Percentiles rank a stretch among this genome's conserved stretches.
phyloP scores from a whole-genome alignment of 192 early-diverging fungal species.

The Backusella mclennaniae region DNA sequence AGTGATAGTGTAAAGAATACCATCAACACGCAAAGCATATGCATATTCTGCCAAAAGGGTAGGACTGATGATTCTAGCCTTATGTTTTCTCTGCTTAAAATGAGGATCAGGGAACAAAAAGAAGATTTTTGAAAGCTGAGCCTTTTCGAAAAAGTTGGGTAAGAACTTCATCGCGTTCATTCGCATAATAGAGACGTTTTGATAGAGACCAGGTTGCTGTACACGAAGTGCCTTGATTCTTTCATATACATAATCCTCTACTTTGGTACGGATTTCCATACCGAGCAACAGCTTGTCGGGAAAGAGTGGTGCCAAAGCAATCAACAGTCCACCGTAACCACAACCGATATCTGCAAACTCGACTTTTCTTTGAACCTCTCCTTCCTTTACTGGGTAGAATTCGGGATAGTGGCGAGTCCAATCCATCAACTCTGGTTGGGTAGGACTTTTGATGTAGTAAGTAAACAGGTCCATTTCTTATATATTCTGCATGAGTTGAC shows the following conservation, averaged over 20 bases:
- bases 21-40: constrained; percentile 85
- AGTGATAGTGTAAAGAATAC: constrained; percentile 94
- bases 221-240: constrained; percentile 83
- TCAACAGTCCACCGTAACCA: constrained; percentile 93
- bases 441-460: constrained; percentile 53
- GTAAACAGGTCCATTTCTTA: neutral
- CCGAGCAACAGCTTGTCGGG: constrained; percentile 92
- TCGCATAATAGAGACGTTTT: constrained; percentile 95
- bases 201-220: constrained; percentile 77
- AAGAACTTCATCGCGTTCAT: constrained; percentile 99
- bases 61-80: constrained; percentile 85
- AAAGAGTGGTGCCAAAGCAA: constrained; percentile 86
- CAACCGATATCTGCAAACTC: constrained; percentile 99
- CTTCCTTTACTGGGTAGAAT: constrained; percentile 45
- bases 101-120: constrained; percentile 99
- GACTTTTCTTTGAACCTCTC: constrained; percentile 53
- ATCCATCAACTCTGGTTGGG: constrained; percentile 78
- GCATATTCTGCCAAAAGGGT: constrained; percentile 95
- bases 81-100: constrained; percentile 98
- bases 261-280: constrained; percentile 98
- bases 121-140: constrained; percentile 92
- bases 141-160: constrained; percentile 97
- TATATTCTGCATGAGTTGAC: neutral
- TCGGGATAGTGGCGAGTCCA: constrained; percentile 89
- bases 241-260: constrained; percentile 89